Percentiles rank a stretch among this genome's conserved stretches.
Conservation (phyloP, 148 eudicot species). For the Cornus controversa region DNA sequence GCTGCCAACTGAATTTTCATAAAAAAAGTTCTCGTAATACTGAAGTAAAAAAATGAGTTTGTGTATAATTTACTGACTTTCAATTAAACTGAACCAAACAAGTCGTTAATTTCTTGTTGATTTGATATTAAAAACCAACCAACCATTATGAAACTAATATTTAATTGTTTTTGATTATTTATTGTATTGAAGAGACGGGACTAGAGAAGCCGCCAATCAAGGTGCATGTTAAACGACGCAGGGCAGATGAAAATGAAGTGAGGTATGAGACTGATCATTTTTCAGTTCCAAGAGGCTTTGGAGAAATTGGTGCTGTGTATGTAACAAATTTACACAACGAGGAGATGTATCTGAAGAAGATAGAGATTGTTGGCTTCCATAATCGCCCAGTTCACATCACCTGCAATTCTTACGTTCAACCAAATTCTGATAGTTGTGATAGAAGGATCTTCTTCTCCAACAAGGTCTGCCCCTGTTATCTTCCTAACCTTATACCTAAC, state of each 20-base stretch:
- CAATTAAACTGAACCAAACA: too few relatives aligned
- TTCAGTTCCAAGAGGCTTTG: constrained; percentile 24
- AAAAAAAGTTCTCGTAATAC: too few relatives aligned
- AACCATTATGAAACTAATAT: too few relatives aligned
- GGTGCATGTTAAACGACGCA: constrained; percentile 16
- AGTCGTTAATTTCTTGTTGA: too few relatives aligned
- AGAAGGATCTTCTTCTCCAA: constrained; percentile 39
- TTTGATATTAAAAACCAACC: too few relatives aligned
- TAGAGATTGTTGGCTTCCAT: constrained; percentile 23
- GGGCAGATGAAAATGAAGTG: constrained; percentile 1
- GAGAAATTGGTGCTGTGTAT: constrained; percentile 36
- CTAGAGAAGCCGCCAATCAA: constrained; percentile 25
- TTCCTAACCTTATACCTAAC: too few relatives aligned
- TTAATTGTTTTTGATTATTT: too few relatives aligned
- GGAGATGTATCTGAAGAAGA: constrained; percentile 31
- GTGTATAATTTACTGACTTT: too few relatives aligned
- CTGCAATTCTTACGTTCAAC: constrained; percentile 42
- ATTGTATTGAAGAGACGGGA: constrained; percentile 8
- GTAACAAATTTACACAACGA: constrained; percentile 33
- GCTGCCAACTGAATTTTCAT: too few relatives aligned
- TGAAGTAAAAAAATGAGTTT: too few relatives aligned
- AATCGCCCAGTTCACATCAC: constrained; percentile 11
- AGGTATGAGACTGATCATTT: constrained; percentile 34
- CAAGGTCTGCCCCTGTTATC: constrained; percentile 17
- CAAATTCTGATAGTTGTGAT: constrained; percentile 26